Evolutionary conservation across 768 basidiomycete genomes (phyloP).

Genomic region (Boletus huronensis): DNA sequence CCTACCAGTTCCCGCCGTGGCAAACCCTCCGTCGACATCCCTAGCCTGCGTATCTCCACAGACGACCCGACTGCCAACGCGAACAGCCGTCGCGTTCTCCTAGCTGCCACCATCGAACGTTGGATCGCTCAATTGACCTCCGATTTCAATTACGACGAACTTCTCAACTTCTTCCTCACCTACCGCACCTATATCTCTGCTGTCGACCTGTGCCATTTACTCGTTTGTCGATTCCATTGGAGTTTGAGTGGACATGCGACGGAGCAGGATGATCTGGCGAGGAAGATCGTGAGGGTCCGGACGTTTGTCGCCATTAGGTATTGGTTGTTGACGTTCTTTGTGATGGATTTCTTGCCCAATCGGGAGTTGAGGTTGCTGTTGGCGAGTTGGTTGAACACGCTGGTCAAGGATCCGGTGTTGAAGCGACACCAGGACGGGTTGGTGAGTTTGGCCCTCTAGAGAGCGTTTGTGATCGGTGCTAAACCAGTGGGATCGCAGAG

Average conservation of each 20-base stretch:
- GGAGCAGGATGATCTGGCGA: conserved; percentile 61
- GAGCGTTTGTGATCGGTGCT: conserved; percentile 1
- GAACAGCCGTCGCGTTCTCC: conserved; percentile 43
- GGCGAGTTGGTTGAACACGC: conserved; percentile 78
- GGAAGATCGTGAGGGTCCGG: conserved; percentile 78
- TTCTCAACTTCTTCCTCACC: conserved; percentile 88
- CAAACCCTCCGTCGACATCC: conserved; percentile 25
- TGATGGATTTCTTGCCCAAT: conserved; percentile 82
- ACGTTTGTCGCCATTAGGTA: conserved; percentile 89
- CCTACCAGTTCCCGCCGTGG: conserved; percentile 37
- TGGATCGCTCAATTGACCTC: conserved; percentile 92
- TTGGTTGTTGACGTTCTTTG: conserved; percentile 89
- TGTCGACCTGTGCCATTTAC: conserved; percentile 73
- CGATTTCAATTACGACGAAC: conserved; percentile 80
- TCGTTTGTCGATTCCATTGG: conserved; percentile 91
- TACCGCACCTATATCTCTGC: conserved; percentile 83
- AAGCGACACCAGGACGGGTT: conserved; percentile 63
- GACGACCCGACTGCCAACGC: conserved; percentile 31
- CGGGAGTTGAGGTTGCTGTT: conserved; percentile 69
- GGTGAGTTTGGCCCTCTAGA: conserved; percentile 43
- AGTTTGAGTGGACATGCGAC: conserved; percentile 44
- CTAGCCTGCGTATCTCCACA: conserved; percentile 24
- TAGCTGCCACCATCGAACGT: conserved; percentile 89
- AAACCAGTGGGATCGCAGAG: conserved; percentile 41
- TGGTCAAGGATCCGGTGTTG: conserved; percentile 68